Base-by-base conservation (phyloP, 805 yeast species). In the Scheffersomyces stipitis region DNA sequence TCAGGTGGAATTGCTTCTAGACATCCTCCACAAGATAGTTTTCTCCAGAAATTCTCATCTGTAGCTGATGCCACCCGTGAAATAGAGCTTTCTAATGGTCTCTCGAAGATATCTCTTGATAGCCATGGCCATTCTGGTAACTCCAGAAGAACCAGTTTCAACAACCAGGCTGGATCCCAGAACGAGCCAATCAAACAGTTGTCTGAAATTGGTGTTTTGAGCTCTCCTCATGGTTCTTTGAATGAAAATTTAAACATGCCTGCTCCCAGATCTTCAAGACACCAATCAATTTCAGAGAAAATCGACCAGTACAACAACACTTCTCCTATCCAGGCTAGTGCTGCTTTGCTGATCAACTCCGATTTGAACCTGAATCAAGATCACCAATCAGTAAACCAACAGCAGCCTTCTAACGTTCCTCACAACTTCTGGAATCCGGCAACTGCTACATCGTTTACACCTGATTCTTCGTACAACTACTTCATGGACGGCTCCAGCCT, bases 1-100 rank as follows among this genome's bases (percentile, higher is more conserved):
- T 71, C 79, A 36, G 81, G 80, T 13, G 80, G 79, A 6, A 69
- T 71, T 28, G 71, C 75, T 24, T 64, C 58, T 38, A 60, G 74
- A 41, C 75, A 69, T 33, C 74, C 73, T 1, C 71, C 70, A 18
- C 69, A 62, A 37, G 73, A 66, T 14, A 66, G 76, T 33, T 81
- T 81, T 49, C 61, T 81, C 43, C 81, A 78, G 44, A 80, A 80
- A 58, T 81, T 81, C 50, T 66, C 82, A 5, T 65, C 78, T 2
- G 82, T 81, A 13, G 82, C 84, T 5, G 86, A 81, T 38, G 82
- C 83, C 32, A 81, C 88, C 0, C 67, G 83, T 49, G 88, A 81
- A 46, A 67, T 80, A 30, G 86, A 81, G 47, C 47, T 72, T 10
- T 52, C 73, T 15, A 64, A 66, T 35, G 73, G 71, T 9, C 51